phyloP scores from a whole-genome alignment of 2,329 filamentous ascomycete species.

The Colletotrichum sp. region DNA sequence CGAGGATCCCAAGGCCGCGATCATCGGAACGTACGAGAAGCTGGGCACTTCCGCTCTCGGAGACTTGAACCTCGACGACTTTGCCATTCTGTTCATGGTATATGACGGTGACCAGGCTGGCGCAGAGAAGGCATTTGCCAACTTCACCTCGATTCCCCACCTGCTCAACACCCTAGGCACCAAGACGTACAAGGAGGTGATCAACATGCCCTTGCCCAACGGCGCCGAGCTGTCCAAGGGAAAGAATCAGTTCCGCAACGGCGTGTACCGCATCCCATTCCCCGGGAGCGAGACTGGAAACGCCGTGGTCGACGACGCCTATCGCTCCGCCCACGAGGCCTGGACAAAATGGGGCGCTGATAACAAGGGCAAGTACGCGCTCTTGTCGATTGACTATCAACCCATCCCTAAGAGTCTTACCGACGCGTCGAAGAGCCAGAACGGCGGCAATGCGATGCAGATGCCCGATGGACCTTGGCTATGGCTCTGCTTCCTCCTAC shows the following conservation, averaged over 20 bases:
- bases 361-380: neutral
- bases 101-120: neutral
- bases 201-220: neutral
- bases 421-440: neutral
- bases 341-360: neutral
- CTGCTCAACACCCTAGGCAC: neutral
- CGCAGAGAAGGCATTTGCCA: neutral
- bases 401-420: neutral
- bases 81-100: neutral
- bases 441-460: neutral
- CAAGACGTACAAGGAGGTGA: neutral
- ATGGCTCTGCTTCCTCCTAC: neutral
- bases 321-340: neutral
- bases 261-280: neutral
- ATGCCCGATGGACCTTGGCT: neutral
- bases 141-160: neutral
- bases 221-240: neutral
- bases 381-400: neutral
- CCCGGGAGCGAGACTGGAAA: neutral
- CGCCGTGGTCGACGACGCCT: neutral
- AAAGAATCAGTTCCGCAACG: neutral
- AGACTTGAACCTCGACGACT: neutral
- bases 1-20: neutral
- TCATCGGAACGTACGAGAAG: neutral
- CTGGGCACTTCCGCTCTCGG: neutral